Conservation (phyloP, 306 rosid species). For the Lotus japonicus region DNA sequence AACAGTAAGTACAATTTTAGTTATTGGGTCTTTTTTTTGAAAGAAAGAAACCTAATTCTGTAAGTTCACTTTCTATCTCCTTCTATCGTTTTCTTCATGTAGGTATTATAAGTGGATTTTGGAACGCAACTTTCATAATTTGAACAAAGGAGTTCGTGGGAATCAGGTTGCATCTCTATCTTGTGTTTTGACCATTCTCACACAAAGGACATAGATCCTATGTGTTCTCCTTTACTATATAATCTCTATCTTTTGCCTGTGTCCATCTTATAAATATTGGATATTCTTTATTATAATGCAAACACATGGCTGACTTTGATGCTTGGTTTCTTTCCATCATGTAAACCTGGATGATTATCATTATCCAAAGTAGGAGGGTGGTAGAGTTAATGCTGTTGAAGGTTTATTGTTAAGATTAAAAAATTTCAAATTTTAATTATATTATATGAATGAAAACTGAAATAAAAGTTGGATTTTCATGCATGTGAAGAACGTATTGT, state of each 20-base stretch:
- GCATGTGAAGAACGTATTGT: background rate
- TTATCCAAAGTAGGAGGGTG: constrained; percentile 13
- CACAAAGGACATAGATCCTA: background rate
- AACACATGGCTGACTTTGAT: background rate
- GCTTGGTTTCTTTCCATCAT: background rate
- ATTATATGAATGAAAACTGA: background rate
- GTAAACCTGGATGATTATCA: background rate
- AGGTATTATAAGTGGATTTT: constrained; percentile 99
- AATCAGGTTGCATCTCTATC: constrained; percentile 70
- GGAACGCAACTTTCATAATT: constrained; percentile 96
- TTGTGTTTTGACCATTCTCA: background rate
- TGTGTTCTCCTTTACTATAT: background rate
- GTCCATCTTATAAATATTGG: background rate
- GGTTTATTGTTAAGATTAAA: background rate
- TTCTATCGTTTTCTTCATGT: constrained; percentile 18
- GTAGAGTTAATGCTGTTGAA: background rate
- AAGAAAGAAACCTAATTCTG: background rate
- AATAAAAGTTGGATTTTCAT: background rate
- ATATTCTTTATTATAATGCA: background rate
- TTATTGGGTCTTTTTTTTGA: background rate
- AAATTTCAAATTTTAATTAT: background rate
- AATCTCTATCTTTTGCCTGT: background rate
- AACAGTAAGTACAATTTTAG: constrained; percentile 58
- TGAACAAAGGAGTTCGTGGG: constrained; percentile 99
- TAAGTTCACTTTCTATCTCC: constrained; percentile 12